Base-by-base conservation (phyloP, 2,329 filamentous ascomycete genomes). In the Alternaria dauci region DNA sequence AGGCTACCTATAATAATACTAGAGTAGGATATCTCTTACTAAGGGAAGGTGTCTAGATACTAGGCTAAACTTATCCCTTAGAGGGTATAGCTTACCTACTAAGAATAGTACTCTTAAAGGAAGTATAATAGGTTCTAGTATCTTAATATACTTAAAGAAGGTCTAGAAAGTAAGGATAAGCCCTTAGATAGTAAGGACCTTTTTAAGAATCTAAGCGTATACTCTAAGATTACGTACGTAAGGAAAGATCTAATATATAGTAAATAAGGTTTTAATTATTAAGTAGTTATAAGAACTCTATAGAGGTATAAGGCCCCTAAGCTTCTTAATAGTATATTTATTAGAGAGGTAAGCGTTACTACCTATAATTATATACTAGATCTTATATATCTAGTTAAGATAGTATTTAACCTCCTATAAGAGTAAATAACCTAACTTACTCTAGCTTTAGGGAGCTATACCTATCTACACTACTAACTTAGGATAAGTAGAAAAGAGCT, bases 351-450 rank as follows among this genome's bases (percentile, higher is more conserved):
- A 16, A 23, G 48, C 30, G 30, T 61, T 3, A 14, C 52, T 46
- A 30, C 32, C 48, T 52, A 14, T 61, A 1, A 67, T 59, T 12
- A 30, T 25, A 25, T 55, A 12, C 64, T 11, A 67, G 12, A 62
- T 62, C 11, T 46, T 20, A 18, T 57, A 32, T 14, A 67, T 61
- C 14, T 65, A 3, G 7, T 6, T 2, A 2, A 67, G 47, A 18
- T 67, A 67, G 44, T 47, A 36, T 39, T 61, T 14, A 11, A 67
- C 54, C 20, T 67, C 57, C 62, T 67, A 23, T 20, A 55, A 18
- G 12, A 47, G 20, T 64, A 44, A 44, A 34, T 23, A 4, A 41
- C 16, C 14, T 9, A 3, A 14, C 6, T 39, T 5, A 16, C 46
- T 55, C 39, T 20, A 23, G n/a, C 7, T 58, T 52, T 4, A 26